Evolutionary conservation across 164 flowering plant genomes (phyloP).

Genomic region (Umbellularia californica): DNA sequence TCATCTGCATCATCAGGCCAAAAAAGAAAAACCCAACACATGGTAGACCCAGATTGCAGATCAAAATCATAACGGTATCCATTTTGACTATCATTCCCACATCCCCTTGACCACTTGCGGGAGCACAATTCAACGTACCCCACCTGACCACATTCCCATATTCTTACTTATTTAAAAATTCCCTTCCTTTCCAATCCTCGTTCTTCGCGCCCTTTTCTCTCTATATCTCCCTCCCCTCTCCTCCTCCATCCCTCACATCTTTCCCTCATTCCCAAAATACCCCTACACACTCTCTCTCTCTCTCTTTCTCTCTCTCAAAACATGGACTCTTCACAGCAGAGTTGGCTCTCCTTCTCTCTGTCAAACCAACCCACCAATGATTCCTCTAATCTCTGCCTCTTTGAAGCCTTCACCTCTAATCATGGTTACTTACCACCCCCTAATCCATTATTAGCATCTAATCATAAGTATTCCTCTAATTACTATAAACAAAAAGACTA

Average conservation of each 20-base stretch:
- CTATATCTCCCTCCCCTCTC: constrained; percentile 6
- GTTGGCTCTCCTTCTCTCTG: constrained; percentile 59
- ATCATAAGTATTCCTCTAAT: neutral
- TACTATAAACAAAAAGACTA: neutral
- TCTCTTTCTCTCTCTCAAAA: constrained; percentile 1
- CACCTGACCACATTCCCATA: neutral
- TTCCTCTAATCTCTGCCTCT: constrained; percentile 31
- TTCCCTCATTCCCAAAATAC: constrained; percentile 29
- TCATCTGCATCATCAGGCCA: neutral
- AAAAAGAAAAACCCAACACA: neutral
- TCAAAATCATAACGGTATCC: neutral
- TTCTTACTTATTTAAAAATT: neutral
- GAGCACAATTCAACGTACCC: neutral
- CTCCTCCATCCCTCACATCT: constrained; percentile 10
- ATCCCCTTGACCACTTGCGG: neutral
- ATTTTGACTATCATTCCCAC: neutral
- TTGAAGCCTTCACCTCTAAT: constrained; percentile 28
- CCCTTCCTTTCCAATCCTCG: constrained; percentile 9
- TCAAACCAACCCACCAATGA: constrained; percentile 26
- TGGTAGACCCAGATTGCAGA: neutral
- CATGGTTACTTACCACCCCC: neutral
- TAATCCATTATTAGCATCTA: neutral
- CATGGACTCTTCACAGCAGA: constrained; percentile 25
- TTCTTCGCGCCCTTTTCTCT: constrained; percentile 6
- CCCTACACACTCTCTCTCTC: constrained; percentile 11